Base-by-base conservation (phyloP, 768 basidiomycete species). In the Leccinum imitatum region DNA sequence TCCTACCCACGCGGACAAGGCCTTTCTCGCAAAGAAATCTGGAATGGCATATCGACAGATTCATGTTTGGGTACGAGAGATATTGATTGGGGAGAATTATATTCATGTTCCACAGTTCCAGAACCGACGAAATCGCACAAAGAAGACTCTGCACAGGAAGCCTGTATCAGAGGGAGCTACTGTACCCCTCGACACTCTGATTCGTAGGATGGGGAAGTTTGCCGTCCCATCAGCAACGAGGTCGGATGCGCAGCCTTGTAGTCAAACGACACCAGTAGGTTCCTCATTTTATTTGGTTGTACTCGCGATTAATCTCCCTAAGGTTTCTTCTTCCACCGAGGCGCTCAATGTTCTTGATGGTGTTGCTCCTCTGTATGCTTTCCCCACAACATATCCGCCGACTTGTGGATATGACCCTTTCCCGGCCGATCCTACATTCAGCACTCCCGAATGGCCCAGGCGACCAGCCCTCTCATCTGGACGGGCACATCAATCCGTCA, bases 131-230 rank as follows among this genome's bases (percentile, higher is more conserved):
- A 58, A 58, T 58, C 57, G 57, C 25, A 15, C 37, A 41, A 58
- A 56, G 47, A 56, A 50, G 39, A 7, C 6, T 25, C n/a, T 27
- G 44, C 46, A 15, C 15, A 56, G 11, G 21, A 51, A 56, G 9
- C 31, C 46, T 0, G 15, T 9, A 2, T 11, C 6, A 7, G 55
- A 56, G 10, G 31, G 47, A 1, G 31, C 19, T 7, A 51, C 31
- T 25, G 31, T 23, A 9, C 47, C 55, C 3, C 55, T 51, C 13
- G 47, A 56, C 44, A 50, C 11, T 19, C 31, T 56, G 15, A 23
- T 23, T 25, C 19, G 54, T 77, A 58, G 59, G 15, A 76, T 76
- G 73, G 56, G 65, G 2, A 63, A 55, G 19, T 73, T 65, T 14
- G 57, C 68, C 17, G 56, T 75, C 15, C 71, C 51, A 14, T 70